Percentiles rank a stretch among this genome's conserved stretches.
phyloP scores from a whole-genome alignment of 164 flowering plant genomes.

The Dillenia suffruticosa region DNA sequence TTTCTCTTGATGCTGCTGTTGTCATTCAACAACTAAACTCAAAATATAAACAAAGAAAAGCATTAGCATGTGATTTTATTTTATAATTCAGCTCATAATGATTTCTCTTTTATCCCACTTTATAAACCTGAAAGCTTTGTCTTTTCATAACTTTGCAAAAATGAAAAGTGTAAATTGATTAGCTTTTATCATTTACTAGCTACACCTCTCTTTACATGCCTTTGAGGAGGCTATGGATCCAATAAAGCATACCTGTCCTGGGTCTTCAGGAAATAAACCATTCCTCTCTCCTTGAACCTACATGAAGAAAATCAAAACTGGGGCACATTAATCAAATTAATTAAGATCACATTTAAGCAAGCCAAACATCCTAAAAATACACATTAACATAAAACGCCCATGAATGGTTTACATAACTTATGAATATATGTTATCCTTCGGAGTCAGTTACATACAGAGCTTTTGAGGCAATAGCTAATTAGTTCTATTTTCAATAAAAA shows the following conservation, averaged over 20 bases:
- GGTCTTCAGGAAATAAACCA: constrained; percentile 81
- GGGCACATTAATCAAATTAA: constrained; percentile 16
- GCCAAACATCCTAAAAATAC: not conserved
- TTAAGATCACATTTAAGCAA: not conserved
- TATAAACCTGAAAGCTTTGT: constrained; percentile 31
- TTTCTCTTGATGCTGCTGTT: constrained; percentile 57
- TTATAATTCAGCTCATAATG: constrained; percentile 1
- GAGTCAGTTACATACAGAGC: too few species aligned
- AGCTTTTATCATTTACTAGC: constrained; percentile 21
- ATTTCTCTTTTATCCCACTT: constrained; percentile 10
- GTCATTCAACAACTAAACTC: constrained; percentile 62
- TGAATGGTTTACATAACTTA: too few species aligned
- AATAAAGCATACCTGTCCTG: constrained; percentile 86
- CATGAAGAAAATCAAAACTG: not conserved
- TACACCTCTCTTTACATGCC: constrained; percentile 8
- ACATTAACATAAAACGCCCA: not conserved
- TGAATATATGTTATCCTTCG: not conserved
- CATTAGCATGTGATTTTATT: constrained; percentile 4
- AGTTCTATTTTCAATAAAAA: too few species aligned
- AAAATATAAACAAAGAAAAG: constrained; percentile 5
- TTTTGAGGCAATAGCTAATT: too few species aligned
- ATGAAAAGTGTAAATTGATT: not conserved
- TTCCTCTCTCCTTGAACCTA: constrained; percentile 73
- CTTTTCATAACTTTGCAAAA: constrained; percentile 11
- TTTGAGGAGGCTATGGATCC: constrained; percentile 43